These are phyloP conservation scores for Stephanodiscus triporus DNA, from an alignment of 108 stramenopile species.

Conservation along the genomic window DNA sequence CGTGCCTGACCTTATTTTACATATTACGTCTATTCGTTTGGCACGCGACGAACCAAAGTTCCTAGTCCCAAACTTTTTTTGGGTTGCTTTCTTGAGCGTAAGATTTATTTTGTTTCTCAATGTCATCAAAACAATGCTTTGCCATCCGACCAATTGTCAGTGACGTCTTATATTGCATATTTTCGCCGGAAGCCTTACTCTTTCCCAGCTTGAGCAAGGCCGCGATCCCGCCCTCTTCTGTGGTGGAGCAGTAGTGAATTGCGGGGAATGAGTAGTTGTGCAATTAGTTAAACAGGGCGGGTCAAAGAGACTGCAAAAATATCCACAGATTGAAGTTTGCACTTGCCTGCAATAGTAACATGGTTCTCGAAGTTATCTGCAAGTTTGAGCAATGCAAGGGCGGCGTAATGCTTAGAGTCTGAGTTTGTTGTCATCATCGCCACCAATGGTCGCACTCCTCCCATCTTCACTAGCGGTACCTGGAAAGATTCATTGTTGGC, in stretches of 20 bases:
- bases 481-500: slow-evolving; percentile 77
- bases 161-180: slow-evolving; percentile 80
- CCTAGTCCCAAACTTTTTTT: no score
- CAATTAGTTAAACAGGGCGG: not conserved
- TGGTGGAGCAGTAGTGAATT: not conserved
- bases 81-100: no score
- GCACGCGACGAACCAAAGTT: no score
- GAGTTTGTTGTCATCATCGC: slow-evolving; percentile 78
- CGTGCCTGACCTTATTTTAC: no score
- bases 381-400: slow-evolving; percentile 86
- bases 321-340: not conserved
- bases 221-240: slow-evolving; percentile 81
- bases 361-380: slow-evolving; percentile 91
- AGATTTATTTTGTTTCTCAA: no score
- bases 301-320: not conserved
- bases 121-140: no score
- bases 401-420: slow-evolving; percentile 83
- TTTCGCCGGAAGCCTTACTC: slow-evolving; percentile 64
- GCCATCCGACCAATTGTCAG: slow-evolving; percentile 72
- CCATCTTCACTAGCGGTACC: slow-evolving; percentile 64
- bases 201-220: slow-evolving; percentile 75
- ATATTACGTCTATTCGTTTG: no score
- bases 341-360: slow-evolving; percentile 62
- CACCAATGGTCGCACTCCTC: slow-evolving; percentile 78
- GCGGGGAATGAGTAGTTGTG: not conserved